Evolutionary conservation across 257 asterid genomes (phyloP).

Genomic region (Scutellaria minor): DNA sequence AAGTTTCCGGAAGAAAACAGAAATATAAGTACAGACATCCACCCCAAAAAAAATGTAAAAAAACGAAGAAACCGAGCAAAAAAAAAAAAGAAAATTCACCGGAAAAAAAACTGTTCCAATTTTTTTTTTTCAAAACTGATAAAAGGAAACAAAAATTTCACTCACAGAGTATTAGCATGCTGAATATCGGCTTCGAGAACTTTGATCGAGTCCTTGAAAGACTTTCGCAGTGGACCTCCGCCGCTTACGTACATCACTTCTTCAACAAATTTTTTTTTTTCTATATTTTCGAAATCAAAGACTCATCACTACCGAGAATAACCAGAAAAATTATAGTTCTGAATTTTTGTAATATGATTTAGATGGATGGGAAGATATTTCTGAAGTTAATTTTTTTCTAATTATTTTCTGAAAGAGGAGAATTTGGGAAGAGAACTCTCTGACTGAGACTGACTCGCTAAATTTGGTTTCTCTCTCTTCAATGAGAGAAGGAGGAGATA

Average conservation of each 20-base stretch:
- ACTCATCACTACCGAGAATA: constrained; percentile 29
- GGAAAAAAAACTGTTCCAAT: not conserved
- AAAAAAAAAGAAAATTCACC: not conserved
- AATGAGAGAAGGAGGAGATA: constrained; percentile 24
- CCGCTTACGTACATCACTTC: constrained; percentile 54
- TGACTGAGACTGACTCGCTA: constrained; percentile 44
- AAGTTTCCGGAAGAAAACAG: not conserved
- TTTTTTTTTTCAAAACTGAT: not conserved
- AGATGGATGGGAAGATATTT: not conserved
- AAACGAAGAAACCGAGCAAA: constrained; percentile 13
- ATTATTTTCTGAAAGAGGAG: not conserved
- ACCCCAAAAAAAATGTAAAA: not conserved
- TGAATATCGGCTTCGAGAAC: constrained; percentile 90
- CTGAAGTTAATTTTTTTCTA: not conserved
- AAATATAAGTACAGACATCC: not conserved
- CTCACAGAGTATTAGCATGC: constrained; percentile 83
- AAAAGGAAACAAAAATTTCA: not conserved
- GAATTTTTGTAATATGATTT: not conserved
- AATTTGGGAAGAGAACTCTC: constrained; percentile 33
- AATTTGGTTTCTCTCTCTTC: constrained; percentile 29
- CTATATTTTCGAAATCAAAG: constrained; percentile 31
- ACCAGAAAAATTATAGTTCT: not conserved
- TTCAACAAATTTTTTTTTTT: not conserved
- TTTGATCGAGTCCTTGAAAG: constrained; percentile 82
- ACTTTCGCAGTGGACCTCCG: constrained; percentile 69